Conservation (phyloP, 176 grass and related monocot species). For the Juncus inflexus region DNA sequence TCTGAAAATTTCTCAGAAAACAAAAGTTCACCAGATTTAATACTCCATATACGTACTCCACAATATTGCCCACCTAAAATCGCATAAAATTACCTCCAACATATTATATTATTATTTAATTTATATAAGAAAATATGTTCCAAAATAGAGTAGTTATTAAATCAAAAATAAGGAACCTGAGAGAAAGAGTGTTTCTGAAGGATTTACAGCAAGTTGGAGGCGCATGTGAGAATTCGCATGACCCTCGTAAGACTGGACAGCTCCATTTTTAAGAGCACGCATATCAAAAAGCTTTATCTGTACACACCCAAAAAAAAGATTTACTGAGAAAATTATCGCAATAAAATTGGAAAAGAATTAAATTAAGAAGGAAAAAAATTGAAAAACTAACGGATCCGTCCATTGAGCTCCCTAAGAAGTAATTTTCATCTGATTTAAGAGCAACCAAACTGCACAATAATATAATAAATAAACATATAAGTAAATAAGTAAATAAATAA, state of each 20-base stretch:
- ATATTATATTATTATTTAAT: slow-evolving; percentile 4
- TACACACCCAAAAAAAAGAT: slow-evolving; percentile 6
- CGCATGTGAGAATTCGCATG: slow-evolving; percentile 73
- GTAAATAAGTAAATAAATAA: slow-evolving; percentile 6
- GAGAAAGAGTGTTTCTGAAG: slow-evolving; percentile 82
- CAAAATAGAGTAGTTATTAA: neutral
- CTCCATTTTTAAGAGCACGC: slow-evolving; percentile 60
- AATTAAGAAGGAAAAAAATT: neutral
- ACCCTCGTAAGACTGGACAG: slow-evolving; percentile 68
- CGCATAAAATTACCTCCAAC: slow-evolving; percentile 18
- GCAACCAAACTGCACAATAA: slow-evolving; percentile 20
- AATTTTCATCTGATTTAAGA: slow-evolving; percentile 22
- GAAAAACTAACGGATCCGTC: slow-evolving; percentile 20
- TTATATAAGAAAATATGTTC: slow-evolving; percentile 1
- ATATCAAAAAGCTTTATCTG: slow-evolving; percentile 94
- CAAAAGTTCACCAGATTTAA: slow-evolving; percentile 74
- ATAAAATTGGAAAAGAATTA: neutral
- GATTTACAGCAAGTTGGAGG: slow-evolving; percentile 67
- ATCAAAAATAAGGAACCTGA: slow-evolving; percentile 41
- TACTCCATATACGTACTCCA: slow-evolving; percentile 68
- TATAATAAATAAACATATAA: neutral
- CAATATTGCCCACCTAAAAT: slow-evolving; percentile 67
- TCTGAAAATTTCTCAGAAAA: slow-evolving; percentile 45
- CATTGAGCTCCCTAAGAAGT: slow-evolving; percentile 26
- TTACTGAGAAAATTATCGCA: neutral